phyloP scores from a whole-genome alignment of 2,329 filamentous ascomycete species.

The Aureobasidium namibiae region DNA sequence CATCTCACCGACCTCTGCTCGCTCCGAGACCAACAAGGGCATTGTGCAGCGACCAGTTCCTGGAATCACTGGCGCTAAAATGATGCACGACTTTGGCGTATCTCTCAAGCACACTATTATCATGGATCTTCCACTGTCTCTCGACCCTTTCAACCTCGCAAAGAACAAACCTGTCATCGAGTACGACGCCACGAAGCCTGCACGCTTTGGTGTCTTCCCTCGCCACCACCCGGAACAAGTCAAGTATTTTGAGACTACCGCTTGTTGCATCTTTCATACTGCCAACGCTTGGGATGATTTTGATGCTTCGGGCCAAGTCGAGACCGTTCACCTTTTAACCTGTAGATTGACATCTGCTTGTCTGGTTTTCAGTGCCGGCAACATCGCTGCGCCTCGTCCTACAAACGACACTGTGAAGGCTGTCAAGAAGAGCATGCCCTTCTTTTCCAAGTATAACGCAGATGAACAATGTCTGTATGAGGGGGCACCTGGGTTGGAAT shows the following conservation, averaged over 20 bases:
- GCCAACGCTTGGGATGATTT: constrained; percentile 60
- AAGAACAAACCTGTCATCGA: constrained; percentile 49
- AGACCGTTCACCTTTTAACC: constrained; percentile 53
- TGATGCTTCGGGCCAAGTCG: constrained; percentile 24
- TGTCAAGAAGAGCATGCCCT: constrained; percentile 33
- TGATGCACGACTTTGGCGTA: constrained; percentile 72
- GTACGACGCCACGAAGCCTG: constrained; percentile 49
- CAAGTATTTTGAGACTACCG: constrained; percentile 59
- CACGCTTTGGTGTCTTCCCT: constrained; percentile 62
- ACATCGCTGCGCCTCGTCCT: constrained; percentile 47
- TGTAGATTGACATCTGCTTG: constrained; percentile 60
- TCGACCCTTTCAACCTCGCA: constrained; percentile 55
- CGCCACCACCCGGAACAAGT: constrained; percentile 49
- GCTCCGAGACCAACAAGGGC: constrained; percentile 17
- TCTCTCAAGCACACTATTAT: constrained; percentile 56
- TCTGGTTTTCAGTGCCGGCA: constrained; percentile 56
- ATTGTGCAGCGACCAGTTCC: constrained; percentile 50
- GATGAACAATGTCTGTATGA: constrained; percentile 25
- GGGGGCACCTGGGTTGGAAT: constrained; percentile 21
- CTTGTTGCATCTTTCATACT: constrained; percentile 64
- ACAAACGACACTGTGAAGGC: constrained; percentile 20
- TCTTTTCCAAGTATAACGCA: constrained; percentile 38
- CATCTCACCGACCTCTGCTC: constrained; percentile 29
- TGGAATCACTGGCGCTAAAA: constrained; percentile 55
- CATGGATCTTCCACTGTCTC: constrained; percentile 58